Base-by-base conservation (phyloP, 1,284 basidiomycete species). In the Tilletiaria anomala region DNA sequence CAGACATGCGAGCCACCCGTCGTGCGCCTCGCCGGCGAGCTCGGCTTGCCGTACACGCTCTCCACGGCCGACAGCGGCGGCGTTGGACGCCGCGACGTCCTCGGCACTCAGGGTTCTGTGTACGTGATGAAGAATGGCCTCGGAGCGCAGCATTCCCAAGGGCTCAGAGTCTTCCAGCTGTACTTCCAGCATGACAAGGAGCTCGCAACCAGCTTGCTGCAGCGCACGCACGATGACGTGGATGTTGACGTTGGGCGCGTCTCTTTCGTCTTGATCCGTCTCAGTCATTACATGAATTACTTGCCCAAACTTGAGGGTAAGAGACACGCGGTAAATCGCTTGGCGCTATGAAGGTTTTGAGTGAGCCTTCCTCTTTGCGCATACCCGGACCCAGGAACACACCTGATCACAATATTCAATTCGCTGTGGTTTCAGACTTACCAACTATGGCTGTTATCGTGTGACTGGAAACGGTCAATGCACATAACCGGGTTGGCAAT, bases 121-220 rank as follows among this genome's bases (percentile, higher is more conserved):
- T 5, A 32, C 8, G 50, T 45, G 1, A 22, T 40, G 10, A 14
- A 31, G 21, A 32, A 19, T 15, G 42, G 35, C 17, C 38, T 34
- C 24, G 51, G 51, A 1, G 46, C 50, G 2, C 57, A 21, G 63
- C 70, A 31, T 67, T 69, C 42, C 72, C 75, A 70, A 37, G 69
- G 72, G 10, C 70, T 75, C 21, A 72, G 82, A 19, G 86, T 78
- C 78, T 87, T 76, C 68, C 83, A 87, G 65, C 73, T 86, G 6
- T 86, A 86, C 65, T 82, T 75, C 69, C 73, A 74, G 2, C 75
- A 75, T 49, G 56, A 61, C 32, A 54, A 61, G 36, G 59, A 58
- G 39, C 48, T 69, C 5, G 58, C 46, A 19, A 54, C 72, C 19
- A 73, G 71, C 38, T 64, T 76, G 4, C 60, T 76, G 12, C 67